A percentile compares a stretch with the other conserved stretches of the same genome.
phyloP scores from a whole-genome alignment of 495 filamentous ascomycete species.

The Usnea hakonensis region DNA sequence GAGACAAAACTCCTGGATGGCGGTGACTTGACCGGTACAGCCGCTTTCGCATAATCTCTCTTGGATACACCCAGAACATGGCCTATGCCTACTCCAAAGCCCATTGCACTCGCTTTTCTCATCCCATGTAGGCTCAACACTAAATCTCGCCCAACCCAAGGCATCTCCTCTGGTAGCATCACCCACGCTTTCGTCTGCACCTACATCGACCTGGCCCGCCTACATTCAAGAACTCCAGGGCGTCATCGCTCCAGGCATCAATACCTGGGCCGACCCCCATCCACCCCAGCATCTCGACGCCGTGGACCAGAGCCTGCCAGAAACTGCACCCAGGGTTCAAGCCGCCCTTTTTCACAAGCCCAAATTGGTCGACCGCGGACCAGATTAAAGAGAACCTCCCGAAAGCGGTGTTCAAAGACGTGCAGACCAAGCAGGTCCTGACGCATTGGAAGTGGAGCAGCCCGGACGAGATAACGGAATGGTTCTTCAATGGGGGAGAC shows the following conservation, averaged over 20 bases:
- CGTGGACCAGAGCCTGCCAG: slow-evolving; percentile 6
- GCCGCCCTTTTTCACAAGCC: slow-evolving; percentile 9
- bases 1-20: slow-evolving; percentile 9
- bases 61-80: too few species aligned
- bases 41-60: neutral
- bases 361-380: slow-evolving; percentile 6
- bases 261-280: slow-evolving; percentile 12
- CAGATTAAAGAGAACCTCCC: slow-evolving; percentile 7
- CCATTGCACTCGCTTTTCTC: neutral
- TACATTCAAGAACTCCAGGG: slow-evolving; percentile 7
- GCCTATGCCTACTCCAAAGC: too few species aligned
- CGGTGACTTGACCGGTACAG: slow-evolving; percentile 9
- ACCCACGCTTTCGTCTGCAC: slow-evolving; percentile 66
- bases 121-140: neutral
- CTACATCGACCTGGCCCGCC: slow-evolving; percentile 57
- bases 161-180: slow-evolving; percentile 54
- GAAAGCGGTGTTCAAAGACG: slow-evolving; percentile 9
- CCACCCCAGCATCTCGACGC: slow-evolving; percentile 11
- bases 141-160: neutral
- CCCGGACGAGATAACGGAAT: slow-evolving; percentile 14
- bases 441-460: slow-evolving; percentile 13
- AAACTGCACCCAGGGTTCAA: slow-evolving; percentile 3
- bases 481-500: slow-evolving; percentile 10
- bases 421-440: slow-evolving; percentile 13
- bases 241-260: slow-evolving; percentile 10